Conservation (phyloP, 345 rosid species). For the Gossypium longicalyx region DNA sequence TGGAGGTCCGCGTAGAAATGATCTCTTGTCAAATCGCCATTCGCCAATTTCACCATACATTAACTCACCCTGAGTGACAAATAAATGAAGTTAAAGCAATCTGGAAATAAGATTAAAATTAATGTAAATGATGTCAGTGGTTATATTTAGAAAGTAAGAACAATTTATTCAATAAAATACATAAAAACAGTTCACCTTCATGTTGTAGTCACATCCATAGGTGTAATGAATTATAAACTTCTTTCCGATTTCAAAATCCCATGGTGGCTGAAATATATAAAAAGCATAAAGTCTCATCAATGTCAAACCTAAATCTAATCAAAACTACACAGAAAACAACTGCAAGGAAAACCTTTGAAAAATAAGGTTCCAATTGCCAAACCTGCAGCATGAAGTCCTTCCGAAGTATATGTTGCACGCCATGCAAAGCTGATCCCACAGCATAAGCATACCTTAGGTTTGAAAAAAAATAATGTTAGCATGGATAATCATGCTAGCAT, state of each 20-base stretch:
- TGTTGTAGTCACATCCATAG: conserved; percentile 85
- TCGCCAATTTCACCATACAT: conserved; percentile 85
- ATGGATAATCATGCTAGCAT: conserved; percentile 3
- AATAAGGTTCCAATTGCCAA: conserved; percentile 11
- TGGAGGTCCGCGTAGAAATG: conserved; percentile 69
- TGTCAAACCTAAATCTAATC: neutral
- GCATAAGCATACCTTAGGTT: conserved; percentile 91
- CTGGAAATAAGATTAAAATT: neutral
- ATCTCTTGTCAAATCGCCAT: conserved; percentile 97
- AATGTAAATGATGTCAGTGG: neutral
- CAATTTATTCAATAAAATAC: neutral
- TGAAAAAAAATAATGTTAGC: conserved; percentile 10
- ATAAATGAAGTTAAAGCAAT: neutral
- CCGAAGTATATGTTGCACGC: conserved; percentile 73
- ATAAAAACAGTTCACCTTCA: conserved; percentile 52
- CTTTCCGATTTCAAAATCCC: conserved; percentile 65
- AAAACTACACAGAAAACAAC: neutral
- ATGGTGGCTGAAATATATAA: conserved; percentile 78
- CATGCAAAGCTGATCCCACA: conserved; percentile 93
- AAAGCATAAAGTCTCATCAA: conserved; percentile 15
- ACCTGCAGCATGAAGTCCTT: conserved; percentile 99
- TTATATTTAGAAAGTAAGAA: neutral
- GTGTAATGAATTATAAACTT: conserved; percentile 93
- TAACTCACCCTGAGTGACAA: conserved; percentile 58
- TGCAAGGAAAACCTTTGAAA: neutral